Conservation (phyloP, 306 rosid species). For the Acacia acuminata region DNA sequence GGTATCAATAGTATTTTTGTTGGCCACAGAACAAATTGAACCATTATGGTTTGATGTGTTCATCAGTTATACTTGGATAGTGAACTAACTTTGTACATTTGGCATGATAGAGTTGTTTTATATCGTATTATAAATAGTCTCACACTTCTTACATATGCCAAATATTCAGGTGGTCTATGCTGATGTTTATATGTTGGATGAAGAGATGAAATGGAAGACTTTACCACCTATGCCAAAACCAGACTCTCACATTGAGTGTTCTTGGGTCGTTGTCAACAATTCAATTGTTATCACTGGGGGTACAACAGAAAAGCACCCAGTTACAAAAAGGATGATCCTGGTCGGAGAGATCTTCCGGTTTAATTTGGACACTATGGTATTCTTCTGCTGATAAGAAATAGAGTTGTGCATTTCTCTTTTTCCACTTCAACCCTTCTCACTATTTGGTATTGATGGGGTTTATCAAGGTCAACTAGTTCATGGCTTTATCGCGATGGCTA, state of each 20-base stretch:
- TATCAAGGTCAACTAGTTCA: not conserved
- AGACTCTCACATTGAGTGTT: slow-evolving; percentile 80
- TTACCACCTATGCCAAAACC: slow-evolving; percentile 82
- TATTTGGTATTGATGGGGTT: not conserved
- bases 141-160: slow-evolving; percentile 1
- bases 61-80: not conserved
- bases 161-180: slow-evolving; percentile 71
- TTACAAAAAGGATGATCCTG: slow-evolving; percentile 78
- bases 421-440: not conserved
- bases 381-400: slow-evolving; percentile 12
- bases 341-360: slow-evolving; percentile 88
- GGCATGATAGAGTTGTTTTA: not conserved
- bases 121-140: not conserved
- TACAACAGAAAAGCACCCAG: slow-evolving; percentile 86
- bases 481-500: not conserved
- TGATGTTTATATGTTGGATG: slow-evolving; percentile 84
- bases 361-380: slow-evolving; percentile 65
- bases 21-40: not conserved
- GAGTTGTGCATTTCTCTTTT: not conserved
- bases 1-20: slow-evolving; percentile 42
- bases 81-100: not conserved
- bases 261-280: slow-evolving; percentile 77
- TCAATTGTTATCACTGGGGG: slow-evolving; percentile 84
- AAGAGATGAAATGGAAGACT: slow-evolving; percentile 80
- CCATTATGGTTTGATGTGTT: slow-evolving; percentile 2